Base-by-base conservation (phyloP, 345 rosid genomes). In the Brassica carinata region DNA sequence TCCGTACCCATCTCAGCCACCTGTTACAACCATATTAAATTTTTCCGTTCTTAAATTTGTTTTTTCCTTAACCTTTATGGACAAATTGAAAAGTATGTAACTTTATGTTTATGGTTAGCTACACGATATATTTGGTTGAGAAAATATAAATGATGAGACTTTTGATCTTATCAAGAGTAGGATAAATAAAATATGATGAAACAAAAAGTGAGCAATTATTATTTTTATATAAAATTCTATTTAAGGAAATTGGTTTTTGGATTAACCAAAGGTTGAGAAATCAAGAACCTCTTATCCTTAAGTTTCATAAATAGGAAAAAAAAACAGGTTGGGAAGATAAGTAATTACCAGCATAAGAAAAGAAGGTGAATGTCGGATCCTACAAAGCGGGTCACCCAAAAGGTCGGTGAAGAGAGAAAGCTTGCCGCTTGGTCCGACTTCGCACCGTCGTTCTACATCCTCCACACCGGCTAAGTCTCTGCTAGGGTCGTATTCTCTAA, bases 361-460 rank as follows among this genome's bases (percentile, higher is more conserved):
- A 79, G 97, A 92, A 74, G 98, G 97, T 64, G 97, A 94, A 84
- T 96, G 89, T 89, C 99, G 98, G 90, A 94, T 94, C 82, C 99
- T 85, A 94, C 97, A 93, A 75, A 94, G 84, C 26, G 99, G 99
- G 89, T 96, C 98, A 78, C 99, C 99, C 38, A 94, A 77, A 83
- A 92, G 97, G 87, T 96, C 98, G 83, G 99, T 94, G 89, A 88
- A 96, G 80, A 94, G 89, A 85, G 95, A 89, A 67, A 82, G 85
- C 77, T 82, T 82, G 75, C 85, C 85, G 51, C 82, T 69, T 19
- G 85, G 85, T 7, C 98, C 99, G 57, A 94, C 98, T 77, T 96
- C 97, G 34, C 98, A 93, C 72, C 92, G 88, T 77, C 91, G 87
- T 77, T 96, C 99, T 5, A 94, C 93, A 8, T 88, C 87, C 76